These are phyloP conservation scores for Globisporangium paroecandrum DNA, from an alignment of 352 stramenopile genomes.

Conservation along the genomic window DNA sequence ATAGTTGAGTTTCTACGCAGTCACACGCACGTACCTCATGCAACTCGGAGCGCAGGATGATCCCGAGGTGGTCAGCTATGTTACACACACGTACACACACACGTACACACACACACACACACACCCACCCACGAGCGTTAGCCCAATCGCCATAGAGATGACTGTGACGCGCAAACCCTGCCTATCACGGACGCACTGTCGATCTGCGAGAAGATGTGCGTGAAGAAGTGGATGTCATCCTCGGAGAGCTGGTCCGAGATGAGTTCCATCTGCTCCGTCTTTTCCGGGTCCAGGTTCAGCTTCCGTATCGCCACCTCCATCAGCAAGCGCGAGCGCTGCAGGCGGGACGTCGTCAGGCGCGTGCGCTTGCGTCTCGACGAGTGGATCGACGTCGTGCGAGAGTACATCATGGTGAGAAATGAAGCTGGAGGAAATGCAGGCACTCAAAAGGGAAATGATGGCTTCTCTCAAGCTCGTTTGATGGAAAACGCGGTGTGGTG, in stretches of 20 bases:
- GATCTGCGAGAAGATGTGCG: conserved; percentile 68
- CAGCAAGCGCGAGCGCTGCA: conserved; percentile 52
- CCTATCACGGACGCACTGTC: conserved; percentile 34
- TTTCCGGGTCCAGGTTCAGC: conserved; percentile 57
- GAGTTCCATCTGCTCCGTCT: conserved; percentile 54
- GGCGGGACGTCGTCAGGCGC: conserved; percentile 42
- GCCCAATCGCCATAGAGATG: not conserved
- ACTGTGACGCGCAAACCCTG: too few relatives aligned
- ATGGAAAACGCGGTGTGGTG: too few relatives aligned
- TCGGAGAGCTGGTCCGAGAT: conserved; percentile 55
- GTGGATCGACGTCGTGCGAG: conserved; percentile 43
- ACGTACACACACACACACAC: not conserved
- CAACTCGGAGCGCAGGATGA: conserved; percentile 64
- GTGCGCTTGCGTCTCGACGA: conserved; percentile 44
- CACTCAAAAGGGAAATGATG: too few relatives aligned
- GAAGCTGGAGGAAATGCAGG: too few relatives aligned
- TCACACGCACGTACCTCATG: conserved; percentile 32
- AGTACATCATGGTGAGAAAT: conserved; percentile 28
- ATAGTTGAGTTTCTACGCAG: too few relatives aligned
- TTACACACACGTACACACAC: not conserved
- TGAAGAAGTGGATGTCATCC: conserved; percentile 62
- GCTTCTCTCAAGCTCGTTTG: too few relatives aligned
- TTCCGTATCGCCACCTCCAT: conserved; percentile 63
- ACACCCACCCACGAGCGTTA: not conserved
- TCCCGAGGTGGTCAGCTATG: conserved; percentile 49